Conservation (phyloP, 257 asterid genomes). For the Solanum arcanum region DNA sequence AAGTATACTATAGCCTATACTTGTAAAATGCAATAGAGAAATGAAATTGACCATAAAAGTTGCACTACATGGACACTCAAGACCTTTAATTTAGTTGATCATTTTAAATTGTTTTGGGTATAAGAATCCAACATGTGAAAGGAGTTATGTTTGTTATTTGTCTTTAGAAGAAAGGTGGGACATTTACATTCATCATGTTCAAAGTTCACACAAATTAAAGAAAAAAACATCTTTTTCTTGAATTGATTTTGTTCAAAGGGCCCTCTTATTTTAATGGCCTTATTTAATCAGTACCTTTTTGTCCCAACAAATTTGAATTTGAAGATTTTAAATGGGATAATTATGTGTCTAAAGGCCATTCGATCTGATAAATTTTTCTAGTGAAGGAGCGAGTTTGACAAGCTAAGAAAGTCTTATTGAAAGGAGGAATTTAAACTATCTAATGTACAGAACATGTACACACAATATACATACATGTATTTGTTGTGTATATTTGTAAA, state of each 20-base stretch:
- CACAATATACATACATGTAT: neutral
- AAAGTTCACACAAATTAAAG: neutral
- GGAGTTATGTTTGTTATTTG: neutral
- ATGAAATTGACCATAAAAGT: neutral
- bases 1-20: neutral
- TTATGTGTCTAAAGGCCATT: neutral
- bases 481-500: neutral
- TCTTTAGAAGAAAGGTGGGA: neutral
- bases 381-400: neutral
- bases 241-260: neutral
- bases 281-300: neutral
- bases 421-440: neutral
- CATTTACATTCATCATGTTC: neutral
- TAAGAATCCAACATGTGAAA: neutral
- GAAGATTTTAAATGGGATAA: neutral
- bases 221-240: neutral
- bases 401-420: neutral
- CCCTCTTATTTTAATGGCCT: neutral
- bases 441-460: neutral
- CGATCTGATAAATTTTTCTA: no score
- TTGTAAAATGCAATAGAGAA: neutral
- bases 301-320: neutral
- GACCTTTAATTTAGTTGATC: neutral
- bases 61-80: neutral
- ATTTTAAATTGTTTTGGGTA: neutral